Conservation (phyloP, 495 filamentous ascomycete species). For the Podospora sp. region DNA sequence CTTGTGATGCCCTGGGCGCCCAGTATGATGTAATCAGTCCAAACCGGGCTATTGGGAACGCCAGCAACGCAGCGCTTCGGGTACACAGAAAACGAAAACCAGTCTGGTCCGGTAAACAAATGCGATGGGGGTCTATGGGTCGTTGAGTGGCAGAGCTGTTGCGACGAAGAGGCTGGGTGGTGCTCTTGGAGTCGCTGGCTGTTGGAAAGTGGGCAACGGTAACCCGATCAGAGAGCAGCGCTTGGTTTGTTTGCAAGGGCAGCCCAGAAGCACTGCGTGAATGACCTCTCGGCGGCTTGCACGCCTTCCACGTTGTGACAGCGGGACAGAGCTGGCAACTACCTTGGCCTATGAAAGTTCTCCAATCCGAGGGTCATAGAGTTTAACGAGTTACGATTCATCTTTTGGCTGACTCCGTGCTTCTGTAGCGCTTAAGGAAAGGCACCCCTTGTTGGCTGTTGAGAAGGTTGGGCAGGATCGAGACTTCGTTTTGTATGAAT, state of each 20-base stretch:
- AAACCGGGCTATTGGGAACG: neutral
- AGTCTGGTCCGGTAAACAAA: neutral
- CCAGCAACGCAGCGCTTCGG: neutral
- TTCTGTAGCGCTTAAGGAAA: too few relatives aligned
- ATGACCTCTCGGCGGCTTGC: neutral
- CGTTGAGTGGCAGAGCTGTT: neutral
- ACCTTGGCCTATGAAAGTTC: too few relatives aligned
- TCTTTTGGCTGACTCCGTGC: too few relatives aligned
- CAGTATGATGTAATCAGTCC: neutral
- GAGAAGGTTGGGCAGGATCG: too few relatives aligned
- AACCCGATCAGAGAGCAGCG: neutral
- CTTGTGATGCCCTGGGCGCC: conserved; percentile 15
- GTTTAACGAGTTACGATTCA: too few relatives aligned
- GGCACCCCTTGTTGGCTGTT: too few relatives aligned
- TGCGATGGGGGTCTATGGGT: neutral
- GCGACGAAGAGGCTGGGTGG: neutral
- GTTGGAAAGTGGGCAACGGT: neutral
- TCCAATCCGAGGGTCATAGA: too few relatives aligned
- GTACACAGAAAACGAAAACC: neutral
- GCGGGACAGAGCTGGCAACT: too few relatives aligned
- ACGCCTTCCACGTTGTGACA: too few relatives aligned
- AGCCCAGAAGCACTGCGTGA: neutral
- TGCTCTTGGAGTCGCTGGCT: neutral
- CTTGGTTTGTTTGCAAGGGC: neutral
- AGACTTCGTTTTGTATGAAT: neutral